Conservation (phyloP, 495 filamentous ascomycete species). For the Darksidea phi region DNA sequence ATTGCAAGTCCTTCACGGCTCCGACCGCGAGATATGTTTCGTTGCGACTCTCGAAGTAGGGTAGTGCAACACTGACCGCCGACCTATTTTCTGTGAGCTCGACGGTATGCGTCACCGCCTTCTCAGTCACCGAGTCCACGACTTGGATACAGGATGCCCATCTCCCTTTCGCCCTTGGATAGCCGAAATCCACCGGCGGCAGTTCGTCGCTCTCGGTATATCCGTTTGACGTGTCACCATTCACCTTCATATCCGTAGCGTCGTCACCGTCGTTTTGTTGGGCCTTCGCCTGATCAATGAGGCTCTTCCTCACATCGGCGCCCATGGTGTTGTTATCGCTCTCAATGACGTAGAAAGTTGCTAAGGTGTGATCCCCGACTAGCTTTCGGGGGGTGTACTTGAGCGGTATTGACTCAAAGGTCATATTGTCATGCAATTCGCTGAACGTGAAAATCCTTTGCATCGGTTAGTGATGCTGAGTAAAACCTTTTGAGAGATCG, state of each 20-base stretch:
- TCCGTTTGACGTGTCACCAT: slow-evolving; percentile 44
- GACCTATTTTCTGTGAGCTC: slow-evolving; percentile 89
- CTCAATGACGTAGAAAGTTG: slow-evolving; percentile 90
- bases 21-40: slow-evolving; percentile 88
- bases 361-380: slow-evolving; percentile 81
- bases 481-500: neutral
- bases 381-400: slow-evolving; percentile 86
- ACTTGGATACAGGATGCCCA: slow-evolving; percentile 96
- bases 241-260: neutral
- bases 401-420: slow-evolving; percentile 85
- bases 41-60: slow-evolving; percentile 82
- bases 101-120: slow-evolving; percentile 61
- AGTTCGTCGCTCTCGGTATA: slow-evolving; percentile 70
- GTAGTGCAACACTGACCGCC: slow-evolving; percentile 78
- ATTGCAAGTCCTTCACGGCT: slow-evolving; percentile 83
- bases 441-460: slow-evolving; percentile 86
- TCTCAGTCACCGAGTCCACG: slow-evolving; percentile 68
- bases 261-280: neutral
- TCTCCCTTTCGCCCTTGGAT: slow-evolving; percentile 74
- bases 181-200: slow-evolving; percentile 83
- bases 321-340: slow-evolving; percentile 87
- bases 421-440: slow-evolving; percentile 78
- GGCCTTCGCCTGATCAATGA: slow-evolving; percentile 60
- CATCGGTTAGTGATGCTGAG: no score
- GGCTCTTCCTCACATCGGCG: slow-evolving; percentile 63